Evolutionary conservation across 352 stramenopile species (phyloP).

Genomic region (Pythium utonaiense): DNA sequence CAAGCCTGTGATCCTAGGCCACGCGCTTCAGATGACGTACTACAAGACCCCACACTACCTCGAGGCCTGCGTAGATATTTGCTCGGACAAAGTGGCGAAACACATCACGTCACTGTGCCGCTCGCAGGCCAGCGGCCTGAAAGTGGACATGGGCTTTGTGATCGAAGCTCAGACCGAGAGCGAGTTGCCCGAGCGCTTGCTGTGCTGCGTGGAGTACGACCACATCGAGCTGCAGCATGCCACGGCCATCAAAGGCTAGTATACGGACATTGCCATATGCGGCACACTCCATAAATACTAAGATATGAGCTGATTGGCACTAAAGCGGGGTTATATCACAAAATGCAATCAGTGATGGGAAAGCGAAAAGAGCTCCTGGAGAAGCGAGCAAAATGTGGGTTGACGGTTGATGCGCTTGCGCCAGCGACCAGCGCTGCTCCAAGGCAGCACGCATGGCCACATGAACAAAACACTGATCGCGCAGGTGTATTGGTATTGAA

Average conservation of each 20-base stretch:
- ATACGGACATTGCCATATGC: neutral
- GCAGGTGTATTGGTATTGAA: neutral
- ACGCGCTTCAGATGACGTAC: constrained; percentile 59
- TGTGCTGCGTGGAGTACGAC: constrained; percentile 77
- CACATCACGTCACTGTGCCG: constrained; percentile 76
- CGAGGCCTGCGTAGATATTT: constrained; percentile 77
- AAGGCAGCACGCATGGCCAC: neutral
- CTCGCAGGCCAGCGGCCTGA: constrained; percentile 57
- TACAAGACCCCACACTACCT: constrained; percentile 62
- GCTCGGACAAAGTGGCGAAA: constrained; percentile 66
- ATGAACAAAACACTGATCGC: neutral
- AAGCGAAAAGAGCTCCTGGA: neutral
- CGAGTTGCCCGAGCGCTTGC: constrained; percentile 77
- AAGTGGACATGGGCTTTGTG: constrained; percentile 80
- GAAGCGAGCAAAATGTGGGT: constrained; percentile 15
- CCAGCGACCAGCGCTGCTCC: neutral
- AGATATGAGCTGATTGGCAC: neutral
- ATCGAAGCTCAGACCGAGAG: constrained; percentile 61
- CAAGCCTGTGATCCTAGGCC: constrained; percentile 76
- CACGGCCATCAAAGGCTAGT: constrained; percentile 30
- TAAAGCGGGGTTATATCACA: constrained; percentile 8
- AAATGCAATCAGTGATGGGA: neutral
- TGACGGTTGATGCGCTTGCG: neutral
- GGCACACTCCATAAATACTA: neutral
- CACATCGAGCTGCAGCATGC: constrained; percentile 63